These are phyloP conservation scores for Porphyridium purpureum DNA, from an alignment of 23 red algal species.

Conservation along the genomic window DNA sequence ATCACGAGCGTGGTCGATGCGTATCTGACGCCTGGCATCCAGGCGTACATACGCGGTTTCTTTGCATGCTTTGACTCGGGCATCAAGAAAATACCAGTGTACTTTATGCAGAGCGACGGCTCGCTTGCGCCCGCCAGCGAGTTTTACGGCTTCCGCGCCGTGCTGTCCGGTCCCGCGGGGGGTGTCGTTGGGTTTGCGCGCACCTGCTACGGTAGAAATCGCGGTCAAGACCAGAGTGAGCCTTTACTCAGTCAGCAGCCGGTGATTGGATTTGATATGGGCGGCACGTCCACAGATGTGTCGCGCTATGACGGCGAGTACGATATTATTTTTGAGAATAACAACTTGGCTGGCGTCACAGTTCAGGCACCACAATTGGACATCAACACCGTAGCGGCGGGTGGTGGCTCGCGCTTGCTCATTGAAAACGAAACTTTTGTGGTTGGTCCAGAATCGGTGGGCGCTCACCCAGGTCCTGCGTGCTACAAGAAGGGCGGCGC, in stretches of 20 bases:
- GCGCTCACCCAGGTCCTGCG: conserved; percentile 85
- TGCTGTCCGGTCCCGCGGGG: conserved; percentile 89
- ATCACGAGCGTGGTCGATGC: conserved; percentile 74
- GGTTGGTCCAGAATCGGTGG: conserved; percentile 88
- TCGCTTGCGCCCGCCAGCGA: conserved; percentile 57
- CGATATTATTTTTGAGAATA: conserved; percentile 84
- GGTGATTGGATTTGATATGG: conserved; percentile 98
- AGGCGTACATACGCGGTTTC: conserved; percentile 48
- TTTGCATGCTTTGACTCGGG: conserved; percentile 30
- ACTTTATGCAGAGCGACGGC: conserved; percentile 98
- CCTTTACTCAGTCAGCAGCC: too few species aligned
- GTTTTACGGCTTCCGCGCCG: conserved; percentile 66
- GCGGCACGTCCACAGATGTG: conserved; percentile 94
- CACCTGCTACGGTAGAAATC: conserved; percentile 9
- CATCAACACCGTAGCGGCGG: conserved; percentile 93
- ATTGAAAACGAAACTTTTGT: conserved; percentile 58
- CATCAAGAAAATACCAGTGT: conserved; percentile 22
- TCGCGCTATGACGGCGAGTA: conserved; percentile 74
- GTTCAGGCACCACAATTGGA: conserved; percentile 96
- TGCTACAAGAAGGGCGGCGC: conserved; percentile 76
- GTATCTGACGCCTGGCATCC: conserved; percentile 81
- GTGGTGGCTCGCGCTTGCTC: conserved; percentile 78
- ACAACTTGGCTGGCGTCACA: conserved; percentile 81
- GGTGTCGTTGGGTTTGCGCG: conserved; percentile 81
- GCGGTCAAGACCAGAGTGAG: background rate